Base-by-base conservation (phyloP, 83 land plant species). In the Picea abies region DNA sequence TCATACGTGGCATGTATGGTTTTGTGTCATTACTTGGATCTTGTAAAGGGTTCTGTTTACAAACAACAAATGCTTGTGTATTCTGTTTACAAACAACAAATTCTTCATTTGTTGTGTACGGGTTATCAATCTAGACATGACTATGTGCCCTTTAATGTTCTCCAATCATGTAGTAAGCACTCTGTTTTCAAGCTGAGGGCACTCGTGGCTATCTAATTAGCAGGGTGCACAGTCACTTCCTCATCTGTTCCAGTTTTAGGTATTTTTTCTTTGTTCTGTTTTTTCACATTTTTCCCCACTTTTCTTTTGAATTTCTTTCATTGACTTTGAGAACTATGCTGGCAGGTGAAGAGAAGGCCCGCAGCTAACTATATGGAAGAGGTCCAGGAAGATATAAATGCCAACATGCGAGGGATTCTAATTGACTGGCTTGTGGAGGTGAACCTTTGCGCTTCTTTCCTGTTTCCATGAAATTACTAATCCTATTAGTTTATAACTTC, bases 341-440 rank as follows among this genome's bases (percentile, higher is more conserved):
- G 80, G 56, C 91, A 97, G 98, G 76, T 88, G 22, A 98, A 96
- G 88, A 94, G 93, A 85, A 90, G 99, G 85, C 99, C 99, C 29
- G 75, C 91, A 9, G 80, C 87, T 20, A 85, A 94, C 68, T 98
- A 89, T 87, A 96, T 98, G 97, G 99, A 98, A 62, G 73, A 22
- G 23, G 81, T 98, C 60, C 99, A 98, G 84, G 92, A 35, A 63
- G 99, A 96, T 23, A 90, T 98, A 26, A 94, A 92, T 85, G 62
- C 96, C 7, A 89, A 90, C 83, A 98, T 98, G 99, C 89, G 35
- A 14, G 90, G 96, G 29, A 94, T 98, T 79, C 87, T 98, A 9
- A 86, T 98, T 47, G 99, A 96, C 81, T 98, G 99, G 99, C 99
- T 98, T 79, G 99, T 98, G 25, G 99, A 97, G 92, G 99, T 94